These are phyloP conservation scores for Mucor velutinosus DNA, from an alignment of 371 early-diverging fungal genomes.

Conservation along the genomic window DNA sequence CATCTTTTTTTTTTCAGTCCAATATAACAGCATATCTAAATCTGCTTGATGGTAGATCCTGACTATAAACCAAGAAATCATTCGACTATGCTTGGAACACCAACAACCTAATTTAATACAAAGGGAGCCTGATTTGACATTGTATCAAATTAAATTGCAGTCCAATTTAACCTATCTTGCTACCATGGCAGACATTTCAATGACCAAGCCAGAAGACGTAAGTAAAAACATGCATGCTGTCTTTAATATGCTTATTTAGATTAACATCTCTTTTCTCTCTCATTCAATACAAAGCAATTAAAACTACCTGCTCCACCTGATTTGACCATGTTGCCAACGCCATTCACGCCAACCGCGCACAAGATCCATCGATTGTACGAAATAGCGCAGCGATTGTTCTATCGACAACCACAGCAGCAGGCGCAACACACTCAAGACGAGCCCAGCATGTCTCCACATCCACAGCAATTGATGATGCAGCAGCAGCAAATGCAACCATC, in stretches of 20 bases:
- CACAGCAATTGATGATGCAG: slow-evolving; percentile 1
- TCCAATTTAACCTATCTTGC: slow-evolving; percentile 59
- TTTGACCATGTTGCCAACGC: slow-evolving; percentile 41
- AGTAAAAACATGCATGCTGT: background rate
- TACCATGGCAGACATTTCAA: slow-evolving; percentile 59
- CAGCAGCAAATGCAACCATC: slow-evolving; percentile 17
- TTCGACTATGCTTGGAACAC: slow-evolving; percentile 51
- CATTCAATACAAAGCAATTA: slow-evolving; percentile 20
- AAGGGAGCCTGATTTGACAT: slow-evolving; percentile 38
- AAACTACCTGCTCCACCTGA: slow-evolving; percentile 43
- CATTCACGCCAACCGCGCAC: slow-evolving; percentile 31
- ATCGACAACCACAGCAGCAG: background rate
- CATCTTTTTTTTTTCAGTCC: background rate
- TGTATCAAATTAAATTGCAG: slow-evolving; percentile 56
- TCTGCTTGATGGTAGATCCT: slow-evolving; percentile 21
- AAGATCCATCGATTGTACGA: slow-evolving; percentile 38
- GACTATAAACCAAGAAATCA: slow-evolving; percentile 53
- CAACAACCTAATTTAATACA: slow-evolving; percentile 4
- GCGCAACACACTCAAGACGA: background rate
- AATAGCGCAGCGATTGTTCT: slow-evolving; percentile 32
- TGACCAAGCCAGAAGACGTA: slow-evolving; percentile 55
- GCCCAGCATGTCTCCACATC: slow-evolving; percentile 8
- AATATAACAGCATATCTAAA: too few relatives aligned
- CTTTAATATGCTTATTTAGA: background rate
- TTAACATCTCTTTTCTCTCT: background rate